Evolutionary conservation across 2,329 filamentous ascomycete genomes (phyloP).

Genomic region (Fusarium hainanense): DNA sequence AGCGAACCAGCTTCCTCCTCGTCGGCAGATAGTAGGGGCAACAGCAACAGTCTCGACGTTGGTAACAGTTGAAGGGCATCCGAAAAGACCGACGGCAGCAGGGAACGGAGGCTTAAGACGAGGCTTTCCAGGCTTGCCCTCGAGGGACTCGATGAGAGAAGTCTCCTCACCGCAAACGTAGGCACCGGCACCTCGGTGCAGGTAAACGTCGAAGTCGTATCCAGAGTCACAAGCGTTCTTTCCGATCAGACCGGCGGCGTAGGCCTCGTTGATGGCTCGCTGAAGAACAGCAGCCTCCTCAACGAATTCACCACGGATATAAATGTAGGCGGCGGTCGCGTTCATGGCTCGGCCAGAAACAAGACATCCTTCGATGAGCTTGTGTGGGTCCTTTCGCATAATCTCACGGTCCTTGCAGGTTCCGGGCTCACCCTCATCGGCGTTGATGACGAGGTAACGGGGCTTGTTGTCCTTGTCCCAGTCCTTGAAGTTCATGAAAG

Average conservation of each 20-base stretch:
- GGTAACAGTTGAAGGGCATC: conserved; percentile 96
- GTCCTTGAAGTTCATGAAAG: conserved; percentile 99
- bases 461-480: conserved; percentile 99
- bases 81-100: conserved; percentile 95
- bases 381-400: conserved; percentile 99
- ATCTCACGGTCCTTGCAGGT: conserved; percentile 99
- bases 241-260: conserved; percentile 91
- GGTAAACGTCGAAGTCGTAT: conserved; percentile 97
- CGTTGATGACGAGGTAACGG: conserved; percentile 96
- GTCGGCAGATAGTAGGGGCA: conserved; percentile 92
- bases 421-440: conserved; percentile 97
- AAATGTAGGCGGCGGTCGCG: conserved; percentile 97
- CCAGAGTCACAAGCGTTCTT: conserved; percentile 98
- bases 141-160: conserved; percentile 95
- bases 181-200: conserved; percentile 96
- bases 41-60: conserved; percentile 98
- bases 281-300: conserved; percentile 94
- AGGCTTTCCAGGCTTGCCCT: conserved; percentile 98
- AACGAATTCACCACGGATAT: conserved; percentile 98
- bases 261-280: conserved; percentile 96
- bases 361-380: conserved; percentile 96
- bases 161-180: conserved; percentile 99
- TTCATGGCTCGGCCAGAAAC: conserved; percentile 99
- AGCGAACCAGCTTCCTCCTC: conserved; percentile 93
- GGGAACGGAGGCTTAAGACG: conserved; percentile 99